phyloP scores from a whole-genome alignment of 805 yeast species.

The Helenozyma baotianmanensis region DNA sequence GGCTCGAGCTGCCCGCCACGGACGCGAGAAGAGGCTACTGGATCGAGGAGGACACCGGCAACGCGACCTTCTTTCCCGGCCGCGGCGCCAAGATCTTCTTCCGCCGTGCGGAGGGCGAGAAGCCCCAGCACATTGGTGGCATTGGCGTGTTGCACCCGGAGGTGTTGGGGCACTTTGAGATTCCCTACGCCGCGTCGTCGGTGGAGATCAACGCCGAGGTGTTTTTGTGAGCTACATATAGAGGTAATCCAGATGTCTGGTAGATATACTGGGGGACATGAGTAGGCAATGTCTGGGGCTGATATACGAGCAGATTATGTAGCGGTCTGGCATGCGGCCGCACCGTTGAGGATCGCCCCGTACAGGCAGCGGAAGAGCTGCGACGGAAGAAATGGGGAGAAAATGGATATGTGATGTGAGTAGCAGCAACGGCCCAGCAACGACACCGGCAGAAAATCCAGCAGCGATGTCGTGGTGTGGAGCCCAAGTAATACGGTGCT shows the following conservation, averaged over 20 bases:
- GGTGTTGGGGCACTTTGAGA: constrained; percentile 79
- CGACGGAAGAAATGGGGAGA: too few relatives aligned
- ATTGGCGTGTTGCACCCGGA: constrained; percentile 96
- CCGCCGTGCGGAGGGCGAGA: constrained; percentile 58
- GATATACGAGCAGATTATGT: too few relatives aligned
- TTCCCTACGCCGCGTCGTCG: constrained; percentile 88
- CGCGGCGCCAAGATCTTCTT: constrained; percentile 88
- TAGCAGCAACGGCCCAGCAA: too few relatives aligned
- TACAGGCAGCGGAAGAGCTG: too few relatives aligned
- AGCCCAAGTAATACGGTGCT: too few relatives aligned
- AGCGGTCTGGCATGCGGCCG: too few relatives aligned
- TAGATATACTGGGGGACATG: too few relatives aligned
- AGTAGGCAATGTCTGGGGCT: too few relatives aligned
- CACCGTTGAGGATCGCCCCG: too few relatives aligned
- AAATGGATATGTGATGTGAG: too few relatives aligned
- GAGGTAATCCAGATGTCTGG: background rate
- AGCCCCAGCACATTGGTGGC: constrained; percentile 63
- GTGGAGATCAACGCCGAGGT: constrained; percentile 89
- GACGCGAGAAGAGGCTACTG: constrained; percentile 71
- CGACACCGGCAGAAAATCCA: too few relatives aligned
- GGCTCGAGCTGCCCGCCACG: constrained; percentile 58
- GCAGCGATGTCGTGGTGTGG: too few relatives aligned
- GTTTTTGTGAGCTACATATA: constrained; percentile 75
- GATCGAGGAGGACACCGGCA: constrained; percentile 66
- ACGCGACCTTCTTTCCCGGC: constrained; percentile 88